Evolutionary conservation across 1,139 yeast genomes (phyloP).

Genomic region (Kodamaea arcana): DNA sequence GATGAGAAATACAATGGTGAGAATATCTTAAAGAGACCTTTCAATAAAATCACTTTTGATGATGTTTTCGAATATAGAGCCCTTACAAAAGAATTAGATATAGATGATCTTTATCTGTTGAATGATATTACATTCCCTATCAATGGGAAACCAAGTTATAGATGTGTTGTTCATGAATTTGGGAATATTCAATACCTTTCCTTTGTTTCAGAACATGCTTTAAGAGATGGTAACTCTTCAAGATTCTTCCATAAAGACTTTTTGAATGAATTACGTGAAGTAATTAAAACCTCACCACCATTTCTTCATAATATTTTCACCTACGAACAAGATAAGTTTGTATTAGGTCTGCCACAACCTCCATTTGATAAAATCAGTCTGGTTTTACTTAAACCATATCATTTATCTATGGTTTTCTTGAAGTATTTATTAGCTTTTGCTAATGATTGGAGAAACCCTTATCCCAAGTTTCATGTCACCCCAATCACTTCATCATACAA

Average conservation of each 20-base stretch:
- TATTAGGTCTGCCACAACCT: conserved; percentile 2
- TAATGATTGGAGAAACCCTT: not conserved
- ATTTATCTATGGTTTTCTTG: conserved; percentile 2
- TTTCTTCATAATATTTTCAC: too few species aligned
- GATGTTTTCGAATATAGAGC: conserved; percentile 7
- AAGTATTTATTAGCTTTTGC: conserved; percentile 1
- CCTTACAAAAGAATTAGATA: conserved; percentile 1
- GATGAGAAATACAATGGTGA: conserved; percentile 9
- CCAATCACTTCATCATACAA: conserved; percentile 5
- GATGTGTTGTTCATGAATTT: conserved; percentile 5
- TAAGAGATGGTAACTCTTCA: conserved; percentile 7
- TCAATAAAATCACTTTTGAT: conserved; percentile 6
- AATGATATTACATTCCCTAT: conserved; percentile 4
- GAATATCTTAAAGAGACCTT: conserved; percentile 9
- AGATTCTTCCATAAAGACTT: conserved; percentile 6
- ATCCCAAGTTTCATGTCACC: conserved; percentile 5
- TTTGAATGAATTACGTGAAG: conserved; percentile 1
- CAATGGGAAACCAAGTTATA: conserved; percentile 5
- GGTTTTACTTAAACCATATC: conserved; percentile 4
- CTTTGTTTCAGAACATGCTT: conserved; percentile 7
- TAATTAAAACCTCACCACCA: not conserved
- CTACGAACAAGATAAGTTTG: conserved; percentile 3
- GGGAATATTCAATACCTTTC: conserved; percentile 6
- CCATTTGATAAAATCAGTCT: conserved; percentile 5
- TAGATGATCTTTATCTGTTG: conserved; percentile 2